These are phyloP conservation scores for Phytophthora tentaculata DNA, from an alignment of 352 stramenopile genomes.

Conservation along the genomic window DNA sequence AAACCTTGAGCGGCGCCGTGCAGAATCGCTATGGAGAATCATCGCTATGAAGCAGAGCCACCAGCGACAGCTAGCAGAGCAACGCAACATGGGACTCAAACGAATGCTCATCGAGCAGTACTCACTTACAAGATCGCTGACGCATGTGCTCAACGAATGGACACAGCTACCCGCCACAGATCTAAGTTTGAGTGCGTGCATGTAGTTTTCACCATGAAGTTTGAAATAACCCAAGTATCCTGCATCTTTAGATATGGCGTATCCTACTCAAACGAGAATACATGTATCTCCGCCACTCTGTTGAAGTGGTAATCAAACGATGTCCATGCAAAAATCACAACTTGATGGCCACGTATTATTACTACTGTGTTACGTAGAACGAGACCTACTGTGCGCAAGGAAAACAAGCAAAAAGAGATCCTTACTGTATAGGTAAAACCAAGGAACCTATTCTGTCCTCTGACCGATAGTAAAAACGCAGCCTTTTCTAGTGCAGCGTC, in stretches of 20 bases:
- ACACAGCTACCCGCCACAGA: constrained; percentile 14
- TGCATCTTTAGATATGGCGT: neutral
- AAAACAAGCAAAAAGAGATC: no score
- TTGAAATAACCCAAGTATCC: neutral
- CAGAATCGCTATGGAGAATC: constrained; percentile 26
- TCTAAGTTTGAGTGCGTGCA: neutral
- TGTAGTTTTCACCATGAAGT: neutral
- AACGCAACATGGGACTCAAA: constrained; percentile 24
- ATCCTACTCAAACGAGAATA: no score
- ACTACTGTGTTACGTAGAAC: no score
- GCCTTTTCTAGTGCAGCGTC: neutral
- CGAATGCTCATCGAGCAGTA: constrained; percentile 23
- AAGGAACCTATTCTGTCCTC: no score
- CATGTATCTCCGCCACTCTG: no score
- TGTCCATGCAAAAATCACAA: no score
- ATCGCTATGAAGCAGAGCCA: constrained; percentile 27
- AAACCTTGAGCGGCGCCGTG: neutral
- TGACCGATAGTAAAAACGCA: no score
- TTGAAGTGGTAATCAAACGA: no score
- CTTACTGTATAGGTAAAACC: no score
- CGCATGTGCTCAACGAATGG: constrained; percentile 16
- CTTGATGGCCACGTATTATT: no score
- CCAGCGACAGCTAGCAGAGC: constrained; percentile 24
- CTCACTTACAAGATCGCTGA: constrained; percentile 22
- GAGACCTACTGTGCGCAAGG: no score